Percentiles rank a stretch among this genome's conserved stretches.
Conservation (phyloP, 768 basidiomycete genomes). For the Suillus tomentosus region DNA sequence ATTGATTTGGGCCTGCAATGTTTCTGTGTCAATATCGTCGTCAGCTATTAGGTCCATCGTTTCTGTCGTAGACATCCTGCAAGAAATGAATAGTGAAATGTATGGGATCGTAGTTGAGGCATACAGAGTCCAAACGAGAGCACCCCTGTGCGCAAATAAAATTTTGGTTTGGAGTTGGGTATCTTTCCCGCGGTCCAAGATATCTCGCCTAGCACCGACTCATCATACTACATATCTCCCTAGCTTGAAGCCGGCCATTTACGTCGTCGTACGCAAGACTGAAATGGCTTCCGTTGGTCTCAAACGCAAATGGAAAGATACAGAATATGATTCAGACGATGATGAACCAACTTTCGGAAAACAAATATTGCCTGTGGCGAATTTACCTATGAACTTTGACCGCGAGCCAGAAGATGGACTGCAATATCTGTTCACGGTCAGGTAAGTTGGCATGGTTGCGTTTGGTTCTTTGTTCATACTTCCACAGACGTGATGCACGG, state of each 20-base stretch:
- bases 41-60: constrained; percentile 37
- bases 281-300: constrained; percentile 22
- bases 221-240: neutral
- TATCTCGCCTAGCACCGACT: neutral
- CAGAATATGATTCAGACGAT: constrained; percentile 51
- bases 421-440: constrained; percentile 81
- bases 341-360: constrained; percentile 64
- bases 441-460: constrained; percentile 44
- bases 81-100: constrained; percentile 9
- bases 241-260: neutral
- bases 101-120: constrained; percentile 7
- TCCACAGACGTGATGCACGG: constrained; percentile 67
- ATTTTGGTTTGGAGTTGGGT: neutral
- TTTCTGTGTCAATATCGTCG: constrained; percentile 63
- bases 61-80: constrained; percentile 22
- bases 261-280: neutral
- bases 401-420: constrained; percentile 69
- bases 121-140: neutral
- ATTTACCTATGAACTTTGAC: constrained; percentile 69
- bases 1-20: constrained; percentile 82
- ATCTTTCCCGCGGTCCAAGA: constrained; percentile 5
- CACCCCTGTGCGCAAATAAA: constrained; percentile 5
- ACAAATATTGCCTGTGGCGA: constrained; percentile 81
- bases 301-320: constrained; percentile 60
- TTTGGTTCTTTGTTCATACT: constrained; percentile 16